Base-by-base conservation (phyloP, 805 yeast genomes). In the Metschnikowia sp. region DNA sequence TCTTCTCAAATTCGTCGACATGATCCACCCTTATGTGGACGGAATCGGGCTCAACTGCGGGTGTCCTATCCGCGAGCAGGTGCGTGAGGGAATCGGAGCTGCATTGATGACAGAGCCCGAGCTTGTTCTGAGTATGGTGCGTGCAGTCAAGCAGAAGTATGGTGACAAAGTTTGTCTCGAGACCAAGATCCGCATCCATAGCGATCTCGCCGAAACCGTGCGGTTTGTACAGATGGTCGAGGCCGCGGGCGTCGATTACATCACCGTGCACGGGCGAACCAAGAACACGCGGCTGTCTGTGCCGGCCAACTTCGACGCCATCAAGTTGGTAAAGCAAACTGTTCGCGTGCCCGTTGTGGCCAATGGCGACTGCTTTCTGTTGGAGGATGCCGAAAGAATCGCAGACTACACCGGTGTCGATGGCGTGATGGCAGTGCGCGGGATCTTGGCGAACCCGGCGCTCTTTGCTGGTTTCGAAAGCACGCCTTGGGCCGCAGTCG, bases 31-130 rank as follows among this genome's bases (percentile, higher is more conserved):
- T 0, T 88, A 81, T 61, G 91, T 88, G 40, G 97, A 92, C 66
- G 99, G 95, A 0, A 82, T 94, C 36, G 97, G 98, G 0, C 75
- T 94, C 48, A 94, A 94, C 71, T 94, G 98, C 66, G 99, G 99
- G 0, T 94, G 99, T 68, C 99, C 99, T 1, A 90, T 94, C 43
- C 86, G 84, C 52, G 98, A 92, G 54, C 98, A 94, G 64, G 87
- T 88, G 11, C 75, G 96, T 38, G 97, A 90, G 63, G 99, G 98
- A 22, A 91, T 94, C 12, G 99, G 99, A 4, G 97, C 97, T 2
- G 97, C 97, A 0, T 74, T 94, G 47, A 91, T 94, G 88, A 74
- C 83, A 28, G 83, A 87, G 52, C 86, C 91, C 2, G 90, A 88
- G 33, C 69, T 83, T 42, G 94, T 94, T 4, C 80, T 91, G 1